These are phyloP conservation scores for Cladosporium sp. DNA, from an alignment of 2,329 filamentous ascomycete genomes.

Conservation along the genomic window DNA sequence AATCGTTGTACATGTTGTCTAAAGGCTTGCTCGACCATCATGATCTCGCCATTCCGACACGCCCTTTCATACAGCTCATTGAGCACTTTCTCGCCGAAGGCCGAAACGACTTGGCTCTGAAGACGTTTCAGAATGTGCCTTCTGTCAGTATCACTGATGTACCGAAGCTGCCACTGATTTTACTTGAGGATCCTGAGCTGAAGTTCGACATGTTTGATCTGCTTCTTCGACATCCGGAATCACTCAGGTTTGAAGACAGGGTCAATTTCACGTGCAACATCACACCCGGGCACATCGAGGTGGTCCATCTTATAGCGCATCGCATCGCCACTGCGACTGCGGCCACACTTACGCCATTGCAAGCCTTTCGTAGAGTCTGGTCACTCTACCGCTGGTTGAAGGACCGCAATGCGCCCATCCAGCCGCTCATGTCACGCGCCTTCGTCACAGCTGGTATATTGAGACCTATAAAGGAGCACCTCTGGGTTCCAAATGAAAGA, in stretches of 20 bases:
- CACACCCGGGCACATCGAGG: conserved; percentile 36
- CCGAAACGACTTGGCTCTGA: conserved; percentile 14
- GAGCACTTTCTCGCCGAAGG: conserved; percentile 16
- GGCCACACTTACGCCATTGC: conserved; percentile 33
- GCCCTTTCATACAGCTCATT: conserved; percentile 16
- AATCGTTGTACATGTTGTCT: background rate
- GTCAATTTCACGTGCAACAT: conserved; percentile 15
- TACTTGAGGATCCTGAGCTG: conserved; percentile 14
- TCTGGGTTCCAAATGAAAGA: background rate
- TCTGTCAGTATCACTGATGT: conserved; percentile 17
- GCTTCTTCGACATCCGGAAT: conserved; percentile 19
- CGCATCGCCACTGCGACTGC: conserved; percentile 39
- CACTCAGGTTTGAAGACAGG: conserved; percentile 12
- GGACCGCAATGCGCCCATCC: conserved; percentile 39
- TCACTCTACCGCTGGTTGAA: conserved; percentile 45
- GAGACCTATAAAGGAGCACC: background rate
- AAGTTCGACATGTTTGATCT: background rate
- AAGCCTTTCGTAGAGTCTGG: conserved; percentile 43
- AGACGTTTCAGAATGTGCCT: conserved; percentile 18
- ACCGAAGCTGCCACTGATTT: conserved; percentile 19
- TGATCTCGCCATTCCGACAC: conserved; percentile 12
- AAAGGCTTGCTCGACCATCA: background rate
- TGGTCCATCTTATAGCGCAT: conserved; percentile 44
- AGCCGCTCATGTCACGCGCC: conserved; percentile 42
- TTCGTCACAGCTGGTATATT: conserved; percentile 49